These are phyloP conservation scores for Cryptosporidium tyzzeri DNA, from an alignment of 169 alveolate genomes.

Conservation along the genomic window DNA sequence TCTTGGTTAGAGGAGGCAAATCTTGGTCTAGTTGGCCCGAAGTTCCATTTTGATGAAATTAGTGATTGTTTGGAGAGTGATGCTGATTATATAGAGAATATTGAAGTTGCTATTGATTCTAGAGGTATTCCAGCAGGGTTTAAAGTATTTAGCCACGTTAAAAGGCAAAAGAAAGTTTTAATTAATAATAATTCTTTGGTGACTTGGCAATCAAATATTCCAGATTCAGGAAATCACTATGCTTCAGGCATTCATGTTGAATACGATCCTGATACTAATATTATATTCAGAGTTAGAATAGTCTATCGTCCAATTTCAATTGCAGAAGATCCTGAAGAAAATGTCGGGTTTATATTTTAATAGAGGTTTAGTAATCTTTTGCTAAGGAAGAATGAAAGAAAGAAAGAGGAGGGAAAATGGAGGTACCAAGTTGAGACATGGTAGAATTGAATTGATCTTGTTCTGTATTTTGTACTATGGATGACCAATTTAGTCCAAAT, in stretches of 20 bases:
- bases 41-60: constrained; percentile 49
- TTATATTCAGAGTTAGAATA: constrained; percentile 60
- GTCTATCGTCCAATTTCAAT: constrained; percentile 72
- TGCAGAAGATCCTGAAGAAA: constrained; percentile 45
- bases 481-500: not conserved
- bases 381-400: not conserved
- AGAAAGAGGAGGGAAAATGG: not conserved
- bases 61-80: constrained; percentile 60
- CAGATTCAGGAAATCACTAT: constrained; percentile 32
- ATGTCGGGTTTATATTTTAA: constrained; percentile 49
- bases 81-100: constrained; percentile 68
- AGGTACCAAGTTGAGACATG: not conserved
- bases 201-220: constrained; percentile 56
- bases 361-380: not conserved
- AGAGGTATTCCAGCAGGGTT: constrained; percentile 64
- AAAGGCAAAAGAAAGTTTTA: constrained; percentile 43
- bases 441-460: not conserved
- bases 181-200: constrained; percentile 27
- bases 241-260: constrained; percentile 74
- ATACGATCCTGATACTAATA: constrained; percentile 60
- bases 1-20: constrained; percentile 71
- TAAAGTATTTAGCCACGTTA: constrained; percentile 25
- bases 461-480: not conserved
- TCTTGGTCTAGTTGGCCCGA: constrained; percentile 44
- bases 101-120: constrained; percentile 64